These are phyloP conservation scores for Aspergillus flavus DNA, from an alignment of 2,329 filamentous ascomycete genomes.

Conservation along the genomic window DNA sequence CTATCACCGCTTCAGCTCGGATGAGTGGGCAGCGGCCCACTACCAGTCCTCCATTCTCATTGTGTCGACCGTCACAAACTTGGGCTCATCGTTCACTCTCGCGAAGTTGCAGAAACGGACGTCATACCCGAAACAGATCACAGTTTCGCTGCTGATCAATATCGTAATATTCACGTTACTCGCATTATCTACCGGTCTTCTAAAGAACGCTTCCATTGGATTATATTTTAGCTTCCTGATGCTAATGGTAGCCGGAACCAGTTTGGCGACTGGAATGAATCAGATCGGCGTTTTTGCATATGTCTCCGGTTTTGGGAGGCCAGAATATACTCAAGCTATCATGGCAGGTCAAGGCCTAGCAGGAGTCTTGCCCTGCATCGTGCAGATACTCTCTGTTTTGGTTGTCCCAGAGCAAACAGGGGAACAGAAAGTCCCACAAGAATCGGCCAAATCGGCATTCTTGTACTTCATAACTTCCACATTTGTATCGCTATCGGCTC, in stretches of 20 bases:
- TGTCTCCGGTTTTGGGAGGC: slow-evolving; percentile 78
- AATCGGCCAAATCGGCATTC: slow-evolving; percentile 73
- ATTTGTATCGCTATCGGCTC: slow-evolving; percentile 67
- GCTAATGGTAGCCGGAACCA: slow-evolving; percentile 76
- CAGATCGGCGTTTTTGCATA: slow-evolving; percentile 96
- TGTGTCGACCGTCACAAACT: slow-evolving; percentile 81
- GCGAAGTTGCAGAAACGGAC: slow-evolving; percentile 78
- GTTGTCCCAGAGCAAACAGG: slow-evolving; percentile 56
- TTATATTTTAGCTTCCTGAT: slow-evolving; percentile 82
- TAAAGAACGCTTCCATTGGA: slow-evolving; percentile 62
- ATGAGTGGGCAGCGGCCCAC: slow-evolving; percentile 72
- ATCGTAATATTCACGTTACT: slow-evolving; percentile 75
- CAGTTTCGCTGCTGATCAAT: slow-evolving; percentile 74
- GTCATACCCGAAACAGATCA: slow-evolving; percentile 86
- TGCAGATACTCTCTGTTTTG: slow-evolving; percentile 83
- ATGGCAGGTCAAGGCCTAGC: slow-evolving; percentile 94
- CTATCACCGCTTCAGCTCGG: slow-evolving; percentile 73
- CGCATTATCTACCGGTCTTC: slow-evolving; percentile 74
- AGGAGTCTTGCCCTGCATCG: slow-evolving; percentile 83
- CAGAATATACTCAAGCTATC: slow-evolving; percentile 92
- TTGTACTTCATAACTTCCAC: slow-evolving; percentile 91
- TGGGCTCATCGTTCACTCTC: slow-evolving; percentile 74
- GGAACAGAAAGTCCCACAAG: slow-evolving; percentile 39
- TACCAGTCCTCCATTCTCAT: slow-evolving; percentile 90
- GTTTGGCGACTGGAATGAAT: slow-evolving; percentile 78